Evolutionary conservation across 176 grass and related monocot genomes (phyloP), one percentile per base, ranked within the genome.

Genomic region (Alopecurus myosuroides): DNA sequence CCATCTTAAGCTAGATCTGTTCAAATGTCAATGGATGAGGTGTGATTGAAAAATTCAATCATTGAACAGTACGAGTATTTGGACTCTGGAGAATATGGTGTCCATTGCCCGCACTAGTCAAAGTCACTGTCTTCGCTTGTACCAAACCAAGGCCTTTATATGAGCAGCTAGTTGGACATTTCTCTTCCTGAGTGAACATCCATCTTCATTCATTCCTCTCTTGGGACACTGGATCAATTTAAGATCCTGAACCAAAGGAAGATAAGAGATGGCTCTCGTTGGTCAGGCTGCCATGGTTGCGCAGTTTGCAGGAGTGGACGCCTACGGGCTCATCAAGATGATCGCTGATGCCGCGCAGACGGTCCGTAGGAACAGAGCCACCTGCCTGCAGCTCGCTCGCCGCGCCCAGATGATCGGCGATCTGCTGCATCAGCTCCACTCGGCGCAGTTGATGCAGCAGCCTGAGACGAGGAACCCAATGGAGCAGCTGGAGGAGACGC

Each of bases 241-340:
- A 41, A 29, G 28, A 67, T 18, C 39, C 68, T 55, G 17, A 30
- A 74, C 36, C 45, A 11, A 81, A 76, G 5, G 12, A 77, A 67
- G 5, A 41, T 48, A 78, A 64, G 22, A 63, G 36, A 93, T 94
- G 94, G 91, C 80, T 34, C 82, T 94, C 11, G 82, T 88, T 9
- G 91, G 87, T 26, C 70, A 95, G 77, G 82, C 89, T 23, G 77
- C 87, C 14, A 92, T 44, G 20, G 50, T 95, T 34, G 87, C 91
- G 20, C 96, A 98, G 74, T 84, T 98, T n/a, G 82, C 81, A n/a
- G 96, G 96, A 3, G 50, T 98, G 5, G 93, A 98, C 36, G 96
- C 93, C 45, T 88, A 83, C 65, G 83, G 85, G 0, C 80, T 98
- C 8, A 92, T 98, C 79, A 52, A 60, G 25, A 84, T 98, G 80